A percentile compares a stretch with the other conserved stretches of the same genome.
Evolutionary conservation across 805 yeast species (phyloP).

Genomic region (Sungouiozyma ichnusensis): DNA sequence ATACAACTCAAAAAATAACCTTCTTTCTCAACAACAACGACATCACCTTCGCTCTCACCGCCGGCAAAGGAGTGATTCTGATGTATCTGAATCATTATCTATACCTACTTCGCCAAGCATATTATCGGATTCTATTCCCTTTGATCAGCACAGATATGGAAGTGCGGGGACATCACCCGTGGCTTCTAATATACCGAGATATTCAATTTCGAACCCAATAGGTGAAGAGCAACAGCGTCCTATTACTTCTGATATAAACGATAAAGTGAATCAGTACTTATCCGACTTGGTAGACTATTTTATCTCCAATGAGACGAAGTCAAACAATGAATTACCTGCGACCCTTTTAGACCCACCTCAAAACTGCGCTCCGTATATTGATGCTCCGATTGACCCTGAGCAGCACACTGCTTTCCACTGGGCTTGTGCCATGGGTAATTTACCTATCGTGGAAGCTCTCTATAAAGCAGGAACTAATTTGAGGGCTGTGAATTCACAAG

Average conservation of each 20-base stretch:
- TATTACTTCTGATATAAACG: conserved; percentile 23
- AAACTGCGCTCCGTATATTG: conserved; percentile 34
- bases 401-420: conserved; percentile 94
- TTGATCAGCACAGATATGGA: conserved; percentile 21
- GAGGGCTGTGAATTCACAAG: conserved; percentile 53
- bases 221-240: conserved; percentile 11
- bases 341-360: conserved; percentile 24
- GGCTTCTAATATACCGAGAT: conserved; percentile 23
- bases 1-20: neutral
- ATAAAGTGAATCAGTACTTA: conserved; percentile 25
- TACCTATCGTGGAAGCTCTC: conserved; percentile 64
- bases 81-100: conserved; percentile 19
- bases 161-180: conserved; percentile 27
- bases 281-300: conserved; percentile 26
- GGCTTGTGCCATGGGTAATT: conserved; percentile 94
- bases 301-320: conserved; percentile 24
- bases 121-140: conserved; percentile 22
- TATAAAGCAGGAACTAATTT: conserved; percentile 57
- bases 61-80: neutral
- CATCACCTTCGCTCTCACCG: neutral
- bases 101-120: conserved; percentile 28
- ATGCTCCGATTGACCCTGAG: conserved; percentile 81
- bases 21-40: conserved; percentile 3
- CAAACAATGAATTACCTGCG: conserved; percentile 18
- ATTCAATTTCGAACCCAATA: conserved; percentile 6